Evolutionary conservation across 2,329 filamentous ascomycete species (phyloP), one percentile per base, ranked within the genome.

Genomic region (Leptographium procerum): DNA sequence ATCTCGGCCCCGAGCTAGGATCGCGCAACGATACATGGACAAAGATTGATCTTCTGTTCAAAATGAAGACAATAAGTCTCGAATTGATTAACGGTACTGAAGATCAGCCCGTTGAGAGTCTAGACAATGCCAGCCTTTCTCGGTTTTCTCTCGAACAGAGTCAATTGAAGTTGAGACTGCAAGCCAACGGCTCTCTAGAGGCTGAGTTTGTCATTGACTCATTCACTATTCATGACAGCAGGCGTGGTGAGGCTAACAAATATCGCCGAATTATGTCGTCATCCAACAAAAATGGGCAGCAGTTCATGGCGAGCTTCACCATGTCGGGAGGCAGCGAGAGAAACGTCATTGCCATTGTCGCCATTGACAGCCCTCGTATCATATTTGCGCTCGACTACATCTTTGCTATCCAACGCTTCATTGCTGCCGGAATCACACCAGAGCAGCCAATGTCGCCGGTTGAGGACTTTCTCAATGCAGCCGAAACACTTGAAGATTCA

Each of bases 221-320:
- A 0, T 96, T 99, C 70, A 96, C 91, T 0, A 96, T 97, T 63
- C 83, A 89, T 58, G 94, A 99, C 69, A 96, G 88, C 62, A 86
- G 95, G n/a, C 85, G 84, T 5, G 82, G 84, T 57, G 91, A 95
- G 65, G 88, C 87, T 6, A 99, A 96, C 75, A 96, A 95, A 69
- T 99, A 95, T 78, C 85, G 91, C 55, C 95, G 92, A 70, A 96
- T 99, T 73, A 97, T 99, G 94, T 91, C 91, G 1, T 86, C 95
- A 58, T 91, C 91, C 67, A 97, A 96, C 71, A 92, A 91, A 65
- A 87, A 91, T 58, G 91, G 94, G 52, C 91, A 97, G 70, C 95
- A 99, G 66, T 91, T 99, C 67, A 99, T 99, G 94, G 94, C 94
- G 22, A 96, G 88, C 69, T 76, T 99, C 4, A 95, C 91, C 0